Conservation (phyloP, 2,329 filamentous ascomycete species). For the Colletotrichum melonis region DNA sequence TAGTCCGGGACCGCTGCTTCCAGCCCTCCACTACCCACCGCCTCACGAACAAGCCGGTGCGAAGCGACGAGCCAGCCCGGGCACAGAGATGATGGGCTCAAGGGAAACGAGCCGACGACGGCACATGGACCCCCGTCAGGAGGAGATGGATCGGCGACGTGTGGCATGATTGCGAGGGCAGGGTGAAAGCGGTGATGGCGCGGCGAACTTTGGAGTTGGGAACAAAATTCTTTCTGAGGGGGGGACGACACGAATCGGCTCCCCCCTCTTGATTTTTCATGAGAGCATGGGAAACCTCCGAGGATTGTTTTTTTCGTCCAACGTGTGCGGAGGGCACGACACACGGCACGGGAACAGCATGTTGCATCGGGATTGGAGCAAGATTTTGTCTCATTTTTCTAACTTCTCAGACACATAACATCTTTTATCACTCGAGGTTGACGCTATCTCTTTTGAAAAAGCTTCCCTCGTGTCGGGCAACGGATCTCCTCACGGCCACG, state of each 20-base stretch:
- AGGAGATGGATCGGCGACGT: conserved; percentile 35
- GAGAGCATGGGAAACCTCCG: conserved; percentile 27
- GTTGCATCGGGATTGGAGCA: conserved; percentile 35
- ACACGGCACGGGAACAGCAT: conserved; percentile 25
- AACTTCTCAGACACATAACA: conserved; percentile 26
- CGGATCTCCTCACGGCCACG: conserved; percentile 33
- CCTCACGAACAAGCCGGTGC: conserved; percentile 53
- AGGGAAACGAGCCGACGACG: conserved; percentile 59
- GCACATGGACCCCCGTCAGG: conserved; percentile 37
- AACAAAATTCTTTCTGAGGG: conserved; percentile 24
- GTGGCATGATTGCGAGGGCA: conserved; percentile 28
- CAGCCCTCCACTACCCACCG: conserved; percentile 47
- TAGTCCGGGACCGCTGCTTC: conserved; percentile 56
- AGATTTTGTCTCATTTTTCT: conserved; percentile 19
- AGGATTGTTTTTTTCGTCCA: conserved; percentile 9
- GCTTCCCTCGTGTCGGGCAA: not conserved
- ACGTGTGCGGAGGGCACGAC: conserved; percentile 10
- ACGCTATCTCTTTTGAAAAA: not conserved
- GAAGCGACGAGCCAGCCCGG: conserved; percentile 64
- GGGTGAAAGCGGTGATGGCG: conserved; percentile 8
- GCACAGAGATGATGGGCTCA: conserved; percentile 49
- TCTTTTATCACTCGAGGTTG: conserved; percentile 5
- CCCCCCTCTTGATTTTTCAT: conserved; percentile 19
- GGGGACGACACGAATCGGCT: not conserved
- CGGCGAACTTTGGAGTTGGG: conserved; percentile 33